These are phyloP conservation scores for Seiridium cupressi DNA, from an alignment of 2,329 filamentous ascomycete genomes.

Conservation along the genomic window DNA sequence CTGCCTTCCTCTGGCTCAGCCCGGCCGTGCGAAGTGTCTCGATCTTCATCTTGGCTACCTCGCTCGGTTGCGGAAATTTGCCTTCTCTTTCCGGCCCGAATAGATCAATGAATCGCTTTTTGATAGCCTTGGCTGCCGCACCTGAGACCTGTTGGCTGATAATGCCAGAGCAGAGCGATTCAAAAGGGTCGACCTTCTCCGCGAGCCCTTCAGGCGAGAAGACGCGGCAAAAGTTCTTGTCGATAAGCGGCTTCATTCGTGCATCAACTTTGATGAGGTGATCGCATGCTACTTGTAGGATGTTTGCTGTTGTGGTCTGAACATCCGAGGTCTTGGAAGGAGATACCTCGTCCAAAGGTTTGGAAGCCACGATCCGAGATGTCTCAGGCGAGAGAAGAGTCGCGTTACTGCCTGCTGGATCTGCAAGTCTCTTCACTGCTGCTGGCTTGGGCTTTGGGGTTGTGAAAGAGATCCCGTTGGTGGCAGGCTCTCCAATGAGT, in stretches of 20 bases:
- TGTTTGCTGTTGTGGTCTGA: conserved; percentile 63
- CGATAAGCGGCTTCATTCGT: conserved; percentile 69
- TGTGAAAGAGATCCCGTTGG: conserved; percentile 15
- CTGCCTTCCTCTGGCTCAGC: conserved; percentile 90
- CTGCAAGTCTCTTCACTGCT: conserved; percentile 54
- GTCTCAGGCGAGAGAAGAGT: conserved; percentile 70
- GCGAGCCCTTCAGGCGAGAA: conserved; percentile 82
- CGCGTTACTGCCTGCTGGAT: conserved; percentile 66
- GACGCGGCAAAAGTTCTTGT: conserved; percentile 71
- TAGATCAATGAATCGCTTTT: conserved; percentile 75
- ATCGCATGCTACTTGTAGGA: conserved; percentile 73
- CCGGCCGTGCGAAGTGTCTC: conserved; percentile 77
- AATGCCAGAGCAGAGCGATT: conserved; percentile 78
- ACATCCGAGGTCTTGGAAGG: conserved; percentile 39
- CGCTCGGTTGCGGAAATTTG: conserved; percentile 71
- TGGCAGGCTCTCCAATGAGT: conserved; percentile 34
- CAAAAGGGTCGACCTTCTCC: conserved; percentile 86
- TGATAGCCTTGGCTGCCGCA: conserved; percentile 86
- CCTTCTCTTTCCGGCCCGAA: conserved; percentile 43
- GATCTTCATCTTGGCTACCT: conserved; percentile 65
- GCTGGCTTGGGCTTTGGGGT: conserved; percentile 37
- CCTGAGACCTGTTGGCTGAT: conserved; percentile 97
- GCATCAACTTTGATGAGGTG: conserved; percentile 74
- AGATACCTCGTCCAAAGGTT: conserved; percentile 43
- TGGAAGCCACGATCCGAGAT: conserved; percentile 58